A percentile compares a stretch with the other conserved stretches of the same genome.
These are phyloP conservation scores for Cladophialophora psammophila DNA, from an alignment of 2,329 filamentous ascomycete genomes.

Conservation along the genomic window DNA sequence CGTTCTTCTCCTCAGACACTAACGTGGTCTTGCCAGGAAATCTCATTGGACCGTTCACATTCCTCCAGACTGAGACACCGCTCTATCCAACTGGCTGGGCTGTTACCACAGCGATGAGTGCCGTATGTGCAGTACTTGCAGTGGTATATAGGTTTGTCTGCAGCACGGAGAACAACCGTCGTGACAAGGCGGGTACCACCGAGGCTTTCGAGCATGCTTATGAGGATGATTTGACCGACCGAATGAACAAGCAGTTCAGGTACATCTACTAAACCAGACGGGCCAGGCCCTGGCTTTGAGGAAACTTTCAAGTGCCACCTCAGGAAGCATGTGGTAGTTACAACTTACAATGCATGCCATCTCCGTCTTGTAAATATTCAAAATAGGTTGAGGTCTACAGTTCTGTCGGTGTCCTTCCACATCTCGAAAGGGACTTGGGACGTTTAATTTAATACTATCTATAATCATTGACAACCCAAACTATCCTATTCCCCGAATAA, in stretches of 20 bases:
- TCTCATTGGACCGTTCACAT: slow-evolving; percentile 47
- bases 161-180: slow-evolving; percentile 38
- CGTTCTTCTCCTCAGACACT: too few relatives aligned
- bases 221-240: slow-evolving; percentile 53
- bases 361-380: too few relatives aligned
- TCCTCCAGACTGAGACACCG: slow-evolving; percentile 44
- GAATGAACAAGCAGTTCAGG: slow-evolving; percentile 32
- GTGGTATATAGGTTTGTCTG: slow-evolving; percentile 23
- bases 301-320: too few relatives aligned
- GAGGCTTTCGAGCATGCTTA: slow-evolving; percentile 55
- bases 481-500: too few relatives aligned
- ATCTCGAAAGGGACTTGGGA: too few relatives aligned
- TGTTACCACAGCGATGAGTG: slow-evolving; percentile 14
- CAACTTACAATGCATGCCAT: too few relatives aligned
- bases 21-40: slow-evolving; percentile 38
- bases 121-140: slow-evolving; percentile 39
- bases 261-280: background rate
- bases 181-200: slow-evolving; percentile 40
- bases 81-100: slow-evolving; percentile 37
- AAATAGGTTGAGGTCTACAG: too few relatives aligned
- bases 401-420: too few relatives aligned
- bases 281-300: too few relatives aligned
- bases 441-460: too few relatives aligned
- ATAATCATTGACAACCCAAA: too few relatives aligned
- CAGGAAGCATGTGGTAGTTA: too few relatives aligned